Conservation (phyloP, 495 filamentous ascomycete species). For the Aspergillus sclerotioniger region DNA sequence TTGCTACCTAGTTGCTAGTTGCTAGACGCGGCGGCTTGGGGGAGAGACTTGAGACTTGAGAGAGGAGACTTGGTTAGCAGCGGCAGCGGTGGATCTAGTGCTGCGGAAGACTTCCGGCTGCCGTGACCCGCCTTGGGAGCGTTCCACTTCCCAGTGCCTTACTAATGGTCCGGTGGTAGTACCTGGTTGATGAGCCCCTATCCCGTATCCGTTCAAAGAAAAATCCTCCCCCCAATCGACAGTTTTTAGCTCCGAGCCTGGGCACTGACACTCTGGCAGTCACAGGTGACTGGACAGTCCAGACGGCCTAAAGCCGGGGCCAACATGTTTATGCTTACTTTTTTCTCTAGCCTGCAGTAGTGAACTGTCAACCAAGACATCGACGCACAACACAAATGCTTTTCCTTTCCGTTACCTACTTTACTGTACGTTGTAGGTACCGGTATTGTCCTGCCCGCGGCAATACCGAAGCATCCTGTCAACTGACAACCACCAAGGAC, state of each 20-base stretch:
- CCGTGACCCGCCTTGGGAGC: conserved; percentile 1
- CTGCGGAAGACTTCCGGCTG: conserved; percentile 6
- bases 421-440: neutral
- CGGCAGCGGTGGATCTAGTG: neutral
- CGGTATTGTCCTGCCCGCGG: neutral
- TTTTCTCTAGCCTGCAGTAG: neutral
- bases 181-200: too few relatives aligned
- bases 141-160: neutral
- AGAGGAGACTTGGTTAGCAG: neutral
- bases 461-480: neutral
- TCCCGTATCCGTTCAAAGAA: too few relatives aligned
- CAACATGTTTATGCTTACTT: neutral
- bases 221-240: too few relatives aligned
- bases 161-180: neutral
- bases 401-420: neutral
- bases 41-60: neutral
- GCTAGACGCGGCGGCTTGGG: neutral
- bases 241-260: too few relatives aligned
- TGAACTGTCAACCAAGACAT: neutral
- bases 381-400: neutral
- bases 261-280: too few relatives aligned
- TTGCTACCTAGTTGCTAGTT: neutral
- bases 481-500: too few relatives aligned
- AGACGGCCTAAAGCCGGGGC: neutral
- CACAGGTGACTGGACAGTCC: too few relatives aligned